phyloP scores from a whole-genome alignment of 2,329 filamentous ascomycete genomes.

The Trichophyton mentagrophytes region DNA sequence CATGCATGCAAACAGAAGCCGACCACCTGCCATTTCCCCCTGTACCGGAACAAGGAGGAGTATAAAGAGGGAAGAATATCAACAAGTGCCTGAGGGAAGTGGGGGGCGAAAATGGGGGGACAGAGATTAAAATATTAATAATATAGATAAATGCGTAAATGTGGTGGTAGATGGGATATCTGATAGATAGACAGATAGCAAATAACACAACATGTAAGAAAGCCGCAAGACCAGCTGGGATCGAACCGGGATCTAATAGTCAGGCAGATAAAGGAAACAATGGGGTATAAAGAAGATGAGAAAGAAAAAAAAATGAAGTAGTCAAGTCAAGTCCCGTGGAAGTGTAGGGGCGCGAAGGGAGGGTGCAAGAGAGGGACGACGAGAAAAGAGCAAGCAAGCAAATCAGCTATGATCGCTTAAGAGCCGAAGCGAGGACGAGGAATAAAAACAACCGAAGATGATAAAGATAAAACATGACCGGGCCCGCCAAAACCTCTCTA shows the following conservation, averaged over 20 bases:
- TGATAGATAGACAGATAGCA: neutral
- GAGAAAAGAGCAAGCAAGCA: neutral
- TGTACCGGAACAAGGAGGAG: neutral
- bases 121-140: constrained; percentile 2
- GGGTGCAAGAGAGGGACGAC: neutral
- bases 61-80: neutral
- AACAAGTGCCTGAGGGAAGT: neutral
- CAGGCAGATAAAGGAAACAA: neutral
- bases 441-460: neutral
- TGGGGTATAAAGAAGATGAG: constrained; percentile 2
- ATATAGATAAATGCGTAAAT: neutral
- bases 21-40: constrained; percentile 1
- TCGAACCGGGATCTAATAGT: constrained; percentile 1
- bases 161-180: neutral
- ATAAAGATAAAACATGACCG: constrained; percentile 4
- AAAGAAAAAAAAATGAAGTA: no score
- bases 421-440: neutral
- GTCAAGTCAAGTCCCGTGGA: neutral
- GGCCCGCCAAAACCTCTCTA: neutral
- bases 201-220: neutral
- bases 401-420: constrained; percentile 3
- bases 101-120: neutral
- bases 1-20: constrained; percentile 3
- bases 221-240: constrained; percentile 1
- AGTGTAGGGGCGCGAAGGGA: neutral